Percentiles rank a stretch among this genome's conserved stretches.
phyloP scores from a whole-genome alignment of 202 grass and related monocot species.

The Hordeum pubiflorum region DNA sequence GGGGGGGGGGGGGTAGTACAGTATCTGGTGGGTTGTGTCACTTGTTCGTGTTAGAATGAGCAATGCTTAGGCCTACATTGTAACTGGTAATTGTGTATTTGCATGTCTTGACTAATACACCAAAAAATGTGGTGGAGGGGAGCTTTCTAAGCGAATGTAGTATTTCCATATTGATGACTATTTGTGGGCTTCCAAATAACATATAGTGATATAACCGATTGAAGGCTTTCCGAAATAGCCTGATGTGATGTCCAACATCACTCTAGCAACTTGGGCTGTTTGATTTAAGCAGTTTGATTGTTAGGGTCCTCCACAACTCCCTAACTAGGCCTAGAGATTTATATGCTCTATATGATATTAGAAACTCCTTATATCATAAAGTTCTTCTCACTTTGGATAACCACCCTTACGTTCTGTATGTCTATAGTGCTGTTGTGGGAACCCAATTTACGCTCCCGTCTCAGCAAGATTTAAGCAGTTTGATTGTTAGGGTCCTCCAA shows the following conservation, averaged over 20 bases:
- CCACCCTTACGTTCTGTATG: neutral
- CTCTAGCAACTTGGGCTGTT: neutral
- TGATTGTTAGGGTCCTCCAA: no score
- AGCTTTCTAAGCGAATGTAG: neutral
- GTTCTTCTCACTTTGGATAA: neutral
- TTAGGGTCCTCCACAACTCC: neutral
- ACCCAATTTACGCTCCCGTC: neutral
- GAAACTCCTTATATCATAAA: no score
- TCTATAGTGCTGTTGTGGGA: neutral
- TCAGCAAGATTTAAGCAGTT: neutral
- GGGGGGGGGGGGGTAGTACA: neutral
- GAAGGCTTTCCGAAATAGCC: neutral
- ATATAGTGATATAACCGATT: neutral
- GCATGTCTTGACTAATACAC: neutral
- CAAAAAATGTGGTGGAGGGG: neutral
- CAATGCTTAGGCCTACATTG: neutral
- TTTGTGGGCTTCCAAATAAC: neutral
- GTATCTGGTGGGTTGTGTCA: neutral
- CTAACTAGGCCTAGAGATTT: neutral
- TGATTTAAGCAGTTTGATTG: neutral
- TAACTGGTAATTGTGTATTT: neutral
- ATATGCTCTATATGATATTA: neutral
- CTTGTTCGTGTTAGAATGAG: neutral
- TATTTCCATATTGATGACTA: neutral
- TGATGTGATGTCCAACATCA: neutral